phyloP scores from a whole-genome alignment of 176 grass and related monocot genomes.

The Hsuehochloa calcarea region DNA sequence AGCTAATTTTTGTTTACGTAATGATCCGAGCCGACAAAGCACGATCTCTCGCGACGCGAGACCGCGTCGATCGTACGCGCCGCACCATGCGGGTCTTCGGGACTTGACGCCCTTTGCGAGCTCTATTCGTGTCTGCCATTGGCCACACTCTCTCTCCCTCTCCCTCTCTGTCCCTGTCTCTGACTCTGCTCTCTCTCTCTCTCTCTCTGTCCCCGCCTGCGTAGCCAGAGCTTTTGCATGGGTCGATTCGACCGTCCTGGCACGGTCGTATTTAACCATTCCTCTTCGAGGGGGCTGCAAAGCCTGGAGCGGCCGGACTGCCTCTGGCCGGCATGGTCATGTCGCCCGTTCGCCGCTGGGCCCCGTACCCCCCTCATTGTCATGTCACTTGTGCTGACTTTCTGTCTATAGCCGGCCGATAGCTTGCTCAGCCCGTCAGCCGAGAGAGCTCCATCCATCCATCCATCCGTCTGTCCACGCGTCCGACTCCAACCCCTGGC shows the following conservation, averaged over 20 bases:
- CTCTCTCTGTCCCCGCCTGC: background rate
- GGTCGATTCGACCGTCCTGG: background rate
- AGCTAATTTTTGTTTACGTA: no score
- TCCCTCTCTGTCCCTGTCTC: background rate
- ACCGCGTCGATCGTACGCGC: background rate
- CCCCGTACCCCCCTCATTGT: background rate
- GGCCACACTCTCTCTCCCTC: background rate
- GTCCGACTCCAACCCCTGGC: background rate
- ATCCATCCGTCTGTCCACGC: background rate
- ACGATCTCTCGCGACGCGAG: background rate
- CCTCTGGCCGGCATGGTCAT: conserved; percentile 18
- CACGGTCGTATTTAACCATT: conserved; percentile 8
- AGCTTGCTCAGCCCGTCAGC: background rate
- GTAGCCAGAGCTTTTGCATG: background rate
- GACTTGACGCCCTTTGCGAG: background rate
- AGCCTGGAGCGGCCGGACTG: background rate
- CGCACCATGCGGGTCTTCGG: background rate
- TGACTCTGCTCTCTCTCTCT: background rate
- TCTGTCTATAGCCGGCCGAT: conserved; percentile 5
- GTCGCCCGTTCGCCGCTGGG: background rate
- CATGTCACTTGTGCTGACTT: conserved; percentile 50
- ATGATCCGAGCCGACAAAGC: background rate
- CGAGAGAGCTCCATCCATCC: background rate
- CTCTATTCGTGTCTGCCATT: background rate
- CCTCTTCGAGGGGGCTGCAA: background rate